Percentiles rank a stretch among this genome's conserved stretches.
Evolutionary conservation across 2,329 filamentous ascomycete species (phyloP).

Genomic region (Teratosphaeria zuluensis): DNA sequence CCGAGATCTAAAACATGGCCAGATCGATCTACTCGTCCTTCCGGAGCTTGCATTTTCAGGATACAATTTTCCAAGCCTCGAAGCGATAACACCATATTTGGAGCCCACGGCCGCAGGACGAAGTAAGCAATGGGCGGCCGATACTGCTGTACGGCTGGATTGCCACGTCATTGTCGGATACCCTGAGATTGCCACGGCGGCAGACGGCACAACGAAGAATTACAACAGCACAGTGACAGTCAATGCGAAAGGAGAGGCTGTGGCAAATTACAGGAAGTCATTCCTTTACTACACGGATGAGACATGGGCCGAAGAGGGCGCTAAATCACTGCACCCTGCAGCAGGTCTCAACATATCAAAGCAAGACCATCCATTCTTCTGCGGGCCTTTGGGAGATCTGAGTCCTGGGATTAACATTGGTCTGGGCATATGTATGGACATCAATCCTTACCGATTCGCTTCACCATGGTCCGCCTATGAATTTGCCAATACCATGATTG

Average conservation of each 20-base stretch:
- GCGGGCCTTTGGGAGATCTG: slow-evolving; percentile 27
- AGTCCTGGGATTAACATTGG: slow-evolving; percentile 22
- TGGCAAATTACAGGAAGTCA: slow-evolving; percentile 53
- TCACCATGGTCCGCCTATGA: slow-evolving; percentile 51
- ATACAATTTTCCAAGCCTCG: slow-evolving; percentile 66
- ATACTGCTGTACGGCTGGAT: slow-evolving; percentile 54
- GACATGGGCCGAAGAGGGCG: slow-evolving; percentile 43
- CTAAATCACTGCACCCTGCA: slow-evolving; percentile 1
- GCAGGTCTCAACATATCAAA: not conserved
- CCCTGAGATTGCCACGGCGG: slow-evolving; percentile 45
- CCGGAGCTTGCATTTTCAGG: slow-evolving; percentile 71
- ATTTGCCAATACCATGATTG: slow-evolving; percentile 48
- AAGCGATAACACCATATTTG: slow-evolving; percentile 58
- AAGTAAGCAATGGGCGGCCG: slow-evolving; percentile 61
- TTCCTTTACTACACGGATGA: slow-evolving; percentile 61
- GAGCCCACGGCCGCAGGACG: slow-evolving; percentile 58
- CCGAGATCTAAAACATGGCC: slow-evolving; percentile 16
- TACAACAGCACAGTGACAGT: slow-evolving; percentile 54
- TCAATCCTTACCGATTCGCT: slow-evolving; percentile 54
- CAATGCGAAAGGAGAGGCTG: slow-evolving; percentile 42
- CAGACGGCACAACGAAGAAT: slow-evolving; percentile 14
- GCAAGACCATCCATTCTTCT: slow-evolving; percentile 25
- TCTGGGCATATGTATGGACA: slow-evolving; percentile 46
- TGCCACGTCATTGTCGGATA: slow-evolving; percentile 65
- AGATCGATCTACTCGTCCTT: slow-evolving; percentile 62